Evolutionary conservation across 208 protist species (phyloP).

Genomic region (Cochliopodium minus): DNA sequence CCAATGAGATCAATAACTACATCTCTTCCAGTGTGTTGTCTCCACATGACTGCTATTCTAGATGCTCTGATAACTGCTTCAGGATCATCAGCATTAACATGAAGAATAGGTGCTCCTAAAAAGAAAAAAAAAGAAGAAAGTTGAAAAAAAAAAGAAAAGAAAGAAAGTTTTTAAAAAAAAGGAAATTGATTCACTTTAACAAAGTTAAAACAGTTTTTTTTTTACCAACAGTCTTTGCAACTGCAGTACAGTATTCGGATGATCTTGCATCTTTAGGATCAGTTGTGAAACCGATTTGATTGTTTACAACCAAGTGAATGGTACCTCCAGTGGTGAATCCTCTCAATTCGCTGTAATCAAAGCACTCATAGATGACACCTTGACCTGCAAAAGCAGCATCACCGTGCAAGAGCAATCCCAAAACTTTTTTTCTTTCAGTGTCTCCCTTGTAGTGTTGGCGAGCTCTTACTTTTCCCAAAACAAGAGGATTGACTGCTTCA

Average conservation of each 20-base stretch:
- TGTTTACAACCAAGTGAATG: constrained; percentile 94
- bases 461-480: constrained; percentile 83
- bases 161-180: no score
- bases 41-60: constrained; percentile 69
- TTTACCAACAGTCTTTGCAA: constrained; percentile 73
- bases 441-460: constrained; percentile 59
- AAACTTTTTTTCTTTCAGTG: constrained; percentile 36
- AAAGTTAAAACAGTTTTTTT: no score
- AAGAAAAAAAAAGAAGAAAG: not conserved
- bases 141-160: no score
- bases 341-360: constrained; percentile 70
- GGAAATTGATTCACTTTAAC: no score
- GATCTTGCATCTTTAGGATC: constrained; percentile 77
- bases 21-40: constrained; percentile 68
- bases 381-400: constrained; percentile 93
- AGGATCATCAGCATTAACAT: constrained; percentile 89
- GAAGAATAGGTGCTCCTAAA: constrained; percentile 88
- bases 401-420: constrained; percentile 84
- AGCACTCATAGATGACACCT: constrained; percentile 86
- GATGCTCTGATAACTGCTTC: constrained; percentile 72
- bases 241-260: constrained; percentile 86
- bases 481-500: constrained; percentile 93
- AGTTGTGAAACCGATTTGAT: constrained; percentile 97
- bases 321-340: constrained; percentile 83
- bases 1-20: constrained; percentile 89